phyloP scores from a whole-genome alignment of 345 rosid species.

The Acer saccharum region DNA sequence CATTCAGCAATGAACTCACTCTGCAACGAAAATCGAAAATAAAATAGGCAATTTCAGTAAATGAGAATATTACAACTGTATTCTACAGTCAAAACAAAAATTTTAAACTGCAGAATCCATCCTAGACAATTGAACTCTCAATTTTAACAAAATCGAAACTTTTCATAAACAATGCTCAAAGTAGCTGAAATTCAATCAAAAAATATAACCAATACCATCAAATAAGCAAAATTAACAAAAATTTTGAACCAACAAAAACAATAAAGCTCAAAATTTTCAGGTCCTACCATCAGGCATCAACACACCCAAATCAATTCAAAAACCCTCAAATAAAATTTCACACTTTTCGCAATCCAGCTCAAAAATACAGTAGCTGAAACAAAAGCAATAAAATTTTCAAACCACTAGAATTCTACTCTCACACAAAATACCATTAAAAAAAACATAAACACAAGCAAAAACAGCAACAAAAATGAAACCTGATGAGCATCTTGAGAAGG shows the following conservation, averaged over 20 bases:
- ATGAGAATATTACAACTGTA: not conserved
- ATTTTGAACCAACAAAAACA: not conserved
- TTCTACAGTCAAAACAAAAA: not conserved
- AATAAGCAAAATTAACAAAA: not conserved
- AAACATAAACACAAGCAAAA: not conserved
- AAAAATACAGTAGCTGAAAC: not conserved
- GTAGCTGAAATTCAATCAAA: conserved; percentile 5
- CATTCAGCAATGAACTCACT: conserved; percentile 99
- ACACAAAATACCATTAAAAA: not conserved
- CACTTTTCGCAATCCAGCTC: not conserved
- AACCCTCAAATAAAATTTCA: not conserved
- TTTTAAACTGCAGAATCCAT: not conserved
- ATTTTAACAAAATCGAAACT: not conserved
- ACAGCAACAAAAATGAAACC: conserved; percentile 36
- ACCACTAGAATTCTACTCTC: not conserved
- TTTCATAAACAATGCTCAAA: not conserved
- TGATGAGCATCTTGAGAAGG: conserved; percentile 99
- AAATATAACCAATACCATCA: not conserved
- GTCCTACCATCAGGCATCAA: not conserved
- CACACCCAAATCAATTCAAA: too few relatives aligned
- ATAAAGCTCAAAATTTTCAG: not conserved
- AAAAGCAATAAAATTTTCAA: not conserved
- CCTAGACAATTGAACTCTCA: not conserved
- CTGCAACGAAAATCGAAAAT: conserved; percentile 36
- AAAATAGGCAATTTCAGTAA: not conserved